Evolutionary conservation across 2,329 filamentous ascomycete genomes (phyloP), one percentile per base, ranked within the genome.

Genomic region (Penicillium vulpinum): DNA sequence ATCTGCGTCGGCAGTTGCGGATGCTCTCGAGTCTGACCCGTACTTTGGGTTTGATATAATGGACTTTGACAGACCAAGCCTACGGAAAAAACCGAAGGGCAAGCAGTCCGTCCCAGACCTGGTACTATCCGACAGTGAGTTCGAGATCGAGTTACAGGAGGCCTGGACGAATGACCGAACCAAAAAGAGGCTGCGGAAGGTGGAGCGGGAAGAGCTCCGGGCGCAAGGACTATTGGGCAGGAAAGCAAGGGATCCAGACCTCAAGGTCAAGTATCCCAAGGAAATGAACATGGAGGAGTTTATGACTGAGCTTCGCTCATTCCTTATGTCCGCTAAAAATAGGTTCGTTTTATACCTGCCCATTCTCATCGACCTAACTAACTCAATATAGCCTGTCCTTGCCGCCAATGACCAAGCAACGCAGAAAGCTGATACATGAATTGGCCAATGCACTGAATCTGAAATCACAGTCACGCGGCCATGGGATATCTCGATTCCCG

Each of bases 391-490:
- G 89, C 44, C 80, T 94, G 6, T 78, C 85, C 5, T 79, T 97
- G 24, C 91, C 93, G 3, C 91, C 93, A 0, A 95, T 97, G 87
- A 86, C 90, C 55, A 90, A 91, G 59, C 76, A 83, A 43, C 83
- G 88, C 38, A 88, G 94, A 48, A 92, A 91, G 71, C 78, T 86
- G 6, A 81, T 97, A 18, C 94, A 99, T 71, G 85, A 91, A 57
- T 75, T 96, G 38, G 91, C 91, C 13, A 84, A 84, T 66, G 82
- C 83, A 36, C 85, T 97, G 70, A 87, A 86, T 16, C 78, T 97
- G 58, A 93, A 88, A 62, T 96, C 92, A 3, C 91, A 92, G 69
- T 97, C 92, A 0, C 83, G 85, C 21, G 93, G 93, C 2, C 83
- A 83, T 48, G 91, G 88, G 8, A 82, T 84, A 22, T 83, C 85